Conservation (phyloP, 2,329 filamentous ascomycete genomes). For the Ilyonectria sp. region DNA sequence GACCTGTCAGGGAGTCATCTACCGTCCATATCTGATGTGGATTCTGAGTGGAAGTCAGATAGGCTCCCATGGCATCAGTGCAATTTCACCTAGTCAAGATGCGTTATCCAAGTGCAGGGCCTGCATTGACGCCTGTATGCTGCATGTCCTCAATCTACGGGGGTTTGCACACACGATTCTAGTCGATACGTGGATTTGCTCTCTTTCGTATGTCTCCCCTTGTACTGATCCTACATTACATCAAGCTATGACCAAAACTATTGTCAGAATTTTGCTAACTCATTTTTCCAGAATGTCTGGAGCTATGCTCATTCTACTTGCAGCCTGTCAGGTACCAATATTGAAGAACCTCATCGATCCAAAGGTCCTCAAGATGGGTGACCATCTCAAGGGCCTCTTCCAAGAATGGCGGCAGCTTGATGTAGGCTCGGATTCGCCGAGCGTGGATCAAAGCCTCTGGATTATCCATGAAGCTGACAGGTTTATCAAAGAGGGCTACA, state of each 20-base stretch:
- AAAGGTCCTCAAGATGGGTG: slow-evolving; percentile 57
- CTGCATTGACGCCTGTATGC: slow-evolving; percentile 63
- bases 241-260: background rate
- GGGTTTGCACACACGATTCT: slow-evolving; percentile 66
- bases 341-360: slow-evolving; percentile 56
- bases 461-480: slow-evolving; percentile 61
- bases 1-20: slow-evolving; percentile 67
- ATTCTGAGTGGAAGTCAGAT: slow-evolving; percentile 57
- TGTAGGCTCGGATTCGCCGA: slow-evolving; percentile 59
- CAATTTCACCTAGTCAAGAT: slow-evolving; percentile 49
- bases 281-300: slow-evolving; percentile 59
- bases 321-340: slow-evolving; percentile 58
- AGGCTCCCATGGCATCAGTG: slow-evolving; percentile 43
- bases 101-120: slow-evolving; percentile 59
- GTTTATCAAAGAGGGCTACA: slow-evolving; percentile 57
- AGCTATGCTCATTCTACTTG: slow-evolving; percentile 64
- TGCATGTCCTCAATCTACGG: slow-evolving; percentile 65
- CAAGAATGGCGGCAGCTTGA: slow-evolving; percentile 59
- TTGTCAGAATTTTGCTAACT: background rate
- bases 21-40: slow-evolving; percentile 67
- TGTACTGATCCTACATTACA: background rate
- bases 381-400: slow-evolving; percentile 58
- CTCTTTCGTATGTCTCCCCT: slow-evolving; percentile 60
- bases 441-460: slow-evolving; percentile 62
- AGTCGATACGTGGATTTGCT: slow-evolving; percentile 70